These are phyloP conservation scores for Stephanodiscus minutulus DNA, from an alignment of 108 stramenopile genomes.

Conservation along the genomic window DNA sequence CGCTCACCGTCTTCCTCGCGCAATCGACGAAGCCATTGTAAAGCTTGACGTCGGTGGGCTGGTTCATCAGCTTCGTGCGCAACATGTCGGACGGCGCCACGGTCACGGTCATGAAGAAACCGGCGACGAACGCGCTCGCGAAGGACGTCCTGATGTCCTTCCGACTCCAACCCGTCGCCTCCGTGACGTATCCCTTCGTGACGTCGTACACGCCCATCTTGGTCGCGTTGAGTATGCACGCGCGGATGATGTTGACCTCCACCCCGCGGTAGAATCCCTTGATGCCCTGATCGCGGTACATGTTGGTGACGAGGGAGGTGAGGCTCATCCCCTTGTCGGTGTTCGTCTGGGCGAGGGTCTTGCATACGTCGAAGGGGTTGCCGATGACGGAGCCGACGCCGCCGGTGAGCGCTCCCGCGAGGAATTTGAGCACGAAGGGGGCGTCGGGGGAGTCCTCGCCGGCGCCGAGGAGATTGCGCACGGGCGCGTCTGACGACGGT, in stretches of 20 bases:
- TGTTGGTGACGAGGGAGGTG: conserved; percentile 73
- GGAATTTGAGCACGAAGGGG: conserved; percentile 83
- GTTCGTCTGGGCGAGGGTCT: conserved; percentile 92
- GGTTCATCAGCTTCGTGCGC: conserved; percentile 91
- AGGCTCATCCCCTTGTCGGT: conserved; percentile 65
- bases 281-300: conserved; percentile 76
- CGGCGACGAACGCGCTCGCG: conserved; percentile 79
- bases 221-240: conserved; percentile 92
- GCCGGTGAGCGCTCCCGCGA: conserved; percentile 84
- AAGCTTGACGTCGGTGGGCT: conserved; percentile 88
- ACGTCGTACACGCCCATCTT: conserved; percentile 94
- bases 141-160: conserved; percentile 67
- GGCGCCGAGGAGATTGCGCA: conserved; percentile 77
- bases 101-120: conserved; percentile 95
- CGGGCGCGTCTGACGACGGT: conserved; percentile 44
- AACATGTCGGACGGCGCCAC: conserved; percentile 92
- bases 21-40: conserved; percentile 88
- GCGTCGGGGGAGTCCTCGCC: conserved; percentile 59
- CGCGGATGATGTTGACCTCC: conserved; percentile 89
- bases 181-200: conserved; percentile 83
- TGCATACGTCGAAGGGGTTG: conserved; percentile 91
- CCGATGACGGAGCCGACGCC: conserved; percentile 89
- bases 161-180: conserved; percentile 58
- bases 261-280: conserved; percentile 93
- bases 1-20: conserved; percentile 80